phyloP scores from a whole-genome alignment of 192 early-diverging fungal species.

The Coemansia sp. region DNA sequence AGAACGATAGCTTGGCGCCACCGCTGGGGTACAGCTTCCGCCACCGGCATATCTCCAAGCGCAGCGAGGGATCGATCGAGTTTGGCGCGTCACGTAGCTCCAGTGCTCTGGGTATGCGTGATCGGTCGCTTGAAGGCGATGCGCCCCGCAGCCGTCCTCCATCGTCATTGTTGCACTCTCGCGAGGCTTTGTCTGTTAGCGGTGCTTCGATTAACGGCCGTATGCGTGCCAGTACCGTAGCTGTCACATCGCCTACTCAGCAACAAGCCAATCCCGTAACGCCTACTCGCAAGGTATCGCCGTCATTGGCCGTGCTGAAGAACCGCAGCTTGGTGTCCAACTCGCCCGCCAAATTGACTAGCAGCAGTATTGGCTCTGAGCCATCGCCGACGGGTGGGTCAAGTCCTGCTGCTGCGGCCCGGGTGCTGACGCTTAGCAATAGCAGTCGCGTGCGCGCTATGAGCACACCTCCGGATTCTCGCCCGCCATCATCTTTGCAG shows the following conservation, averaged over 20 bases:
- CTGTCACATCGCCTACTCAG: neutral
- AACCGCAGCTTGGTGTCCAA: constrained; percentile 45
- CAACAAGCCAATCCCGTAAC: constrained; percentile 8
- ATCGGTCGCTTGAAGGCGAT: constrained; percentile 12
- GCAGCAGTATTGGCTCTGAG: neutral
- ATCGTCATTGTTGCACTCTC: constrained; percentile 17
- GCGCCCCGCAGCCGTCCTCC: constrained; percentile 7
- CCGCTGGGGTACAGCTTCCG: constrained; percentile 3
- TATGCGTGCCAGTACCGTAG: constrained; percentile 34
- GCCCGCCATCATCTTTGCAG: constrained; percentile 17
- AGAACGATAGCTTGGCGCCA: constrained; percentile 3
- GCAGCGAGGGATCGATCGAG: constrained; percentile 40
- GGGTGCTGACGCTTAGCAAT: constrained; percentile 9
- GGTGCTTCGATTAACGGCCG: constrained; percentile 45
- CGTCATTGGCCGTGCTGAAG: constrained; percentile 41
- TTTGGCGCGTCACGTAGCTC: constrained; percentile 19
- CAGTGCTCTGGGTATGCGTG: constrained; percentile 20
- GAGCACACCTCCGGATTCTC: constrained; percentile 43
- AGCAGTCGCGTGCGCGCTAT: constrained; percentile 36
- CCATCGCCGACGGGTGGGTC: neutral
- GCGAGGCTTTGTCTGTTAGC: constrained; percentile 29
- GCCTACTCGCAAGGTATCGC: constrained; percentile 41
- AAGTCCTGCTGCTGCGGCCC: neutral
- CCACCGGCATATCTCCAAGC: constrained; percentile 36
- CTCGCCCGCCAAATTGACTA: constrained; percentile 25